Conservation (phyloP, 225 moss, liverwort and hornwort genomes). For the Physcomitrium patens region DNA sequence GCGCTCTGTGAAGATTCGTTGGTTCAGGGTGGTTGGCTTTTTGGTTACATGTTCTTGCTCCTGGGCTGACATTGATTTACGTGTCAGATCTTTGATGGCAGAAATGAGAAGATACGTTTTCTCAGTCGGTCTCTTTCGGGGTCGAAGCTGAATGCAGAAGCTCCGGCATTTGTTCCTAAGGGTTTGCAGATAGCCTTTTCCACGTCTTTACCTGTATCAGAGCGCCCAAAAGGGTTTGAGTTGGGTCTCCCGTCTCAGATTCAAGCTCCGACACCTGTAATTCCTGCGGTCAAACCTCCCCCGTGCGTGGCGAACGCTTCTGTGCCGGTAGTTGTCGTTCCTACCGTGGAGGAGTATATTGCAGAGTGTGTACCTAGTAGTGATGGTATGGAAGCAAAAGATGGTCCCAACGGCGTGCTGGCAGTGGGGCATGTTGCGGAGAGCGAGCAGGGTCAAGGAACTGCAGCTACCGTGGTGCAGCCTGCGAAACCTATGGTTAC, state of each 20-base stretch:
- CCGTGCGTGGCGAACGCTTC: conserved; percentile 28
- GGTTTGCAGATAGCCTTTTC: conserved; percentile 56
- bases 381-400: conserved; percentile 24
- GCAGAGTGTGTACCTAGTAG: conserved; percentile 50
- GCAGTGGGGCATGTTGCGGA: conserved; percentile 38
- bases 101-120: conserved; percentile 48
- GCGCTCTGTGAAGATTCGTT: too few relatives aligned
- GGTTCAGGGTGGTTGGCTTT: too few relatives aligned
- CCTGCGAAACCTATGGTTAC: conserved; percentile 67
- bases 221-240: conserved; percentile 42
- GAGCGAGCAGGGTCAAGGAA: conserved; percentile 34
- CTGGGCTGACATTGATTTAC: conserved; percentile 33
- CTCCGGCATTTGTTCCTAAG: conserved; percentile 92
- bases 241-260: conserved; percentile 53
- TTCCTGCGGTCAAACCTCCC: conserved; percentile 48
- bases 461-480: conserved; percentile 39
- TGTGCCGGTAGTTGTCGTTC: conserved; percentile 43
- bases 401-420: conserved; percentile 21
- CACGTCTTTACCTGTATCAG: conserved; percentile 45
- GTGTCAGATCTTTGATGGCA: conserved; percentile 38
- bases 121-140: conserved; percentile 88
- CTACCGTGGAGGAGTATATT: conserved; percentile 39
- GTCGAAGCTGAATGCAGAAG: conserved; percentile 81
- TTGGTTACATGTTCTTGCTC: too few relatives aligned
- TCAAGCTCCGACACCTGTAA: conserved; percentile 58